These are phyloP conservation scores for Eutrema yunnanense DNA, from an alignment of 345 rosid genomes.

Conservation along the genomic window DNA sequence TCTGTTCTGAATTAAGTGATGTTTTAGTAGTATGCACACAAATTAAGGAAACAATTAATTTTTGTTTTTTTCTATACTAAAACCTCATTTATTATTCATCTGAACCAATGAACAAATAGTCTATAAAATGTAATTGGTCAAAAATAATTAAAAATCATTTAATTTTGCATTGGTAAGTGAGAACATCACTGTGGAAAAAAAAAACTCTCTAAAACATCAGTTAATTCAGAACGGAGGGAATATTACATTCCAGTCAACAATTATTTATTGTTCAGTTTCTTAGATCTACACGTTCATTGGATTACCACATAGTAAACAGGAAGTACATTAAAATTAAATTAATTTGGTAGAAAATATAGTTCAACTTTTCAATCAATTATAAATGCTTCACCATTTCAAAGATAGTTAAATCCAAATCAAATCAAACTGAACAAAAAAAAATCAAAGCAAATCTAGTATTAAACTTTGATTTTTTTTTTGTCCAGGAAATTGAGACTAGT, in stretches of 20 bases:
- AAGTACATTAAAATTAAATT: neutral
- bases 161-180: no score
- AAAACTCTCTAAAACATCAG: no score
- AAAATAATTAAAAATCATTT: no score
- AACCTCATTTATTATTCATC: no score
- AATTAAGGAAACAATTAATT: no score
- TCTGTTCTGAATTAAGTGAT: no score
- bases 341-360: neutral
- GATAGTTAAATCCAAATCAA: neutral
- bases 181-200: no score
- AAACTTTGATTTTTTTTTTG: neutral
- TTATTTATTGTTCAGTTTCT: neutral
- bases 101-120: no score
- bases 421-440: neutral
- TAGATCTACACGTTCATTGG: neutral
- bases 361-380: neutral
- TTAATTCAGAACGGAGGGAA: no score
- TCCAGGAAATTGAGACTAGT: neutral
- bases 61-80: no score
- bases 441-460: neutral
- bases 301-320: neutral
- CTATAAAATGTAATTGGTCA: no score
- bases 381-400: neutral
- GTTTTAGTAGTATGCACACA: no score
- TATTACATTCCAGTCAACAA: neutral